Evolutionary conservation across 495 filamentous ascomycete species (phyloP).

Genomic region (Lasiosphaeria miniovina): DNA sequence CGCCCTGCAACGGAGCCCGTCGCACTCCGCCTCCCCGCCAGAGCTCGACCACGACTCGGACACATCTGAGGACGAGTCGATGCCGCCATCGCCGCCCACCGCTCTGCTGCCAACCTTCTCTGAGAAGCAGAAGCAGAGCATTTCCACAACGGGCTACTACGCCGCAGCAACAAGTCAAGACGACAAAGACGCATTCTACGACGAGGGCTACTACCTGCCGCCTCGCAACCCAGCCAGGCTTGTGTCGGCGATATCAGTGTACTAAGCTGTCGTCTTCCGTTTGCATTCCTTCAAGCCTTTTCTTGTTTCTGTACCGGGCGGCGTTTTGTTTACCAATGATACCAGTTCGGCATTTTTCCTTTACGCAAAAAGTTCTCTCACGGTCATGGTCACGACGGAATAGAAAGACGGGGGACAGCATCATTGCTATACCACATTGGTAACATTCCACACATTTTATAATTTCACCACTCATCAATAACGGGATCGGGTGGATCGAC

Average conservation of each 20-base stretch:
- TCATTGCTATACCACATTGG: neutral
- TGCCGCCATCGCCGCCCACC: constrained; percentile 81
- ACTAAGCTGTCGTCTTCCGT: constrained; percentile 26
- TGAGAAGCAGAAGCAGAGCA: constrained; percentile 55
- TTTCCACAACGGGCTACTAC: constrained; percentile 16
- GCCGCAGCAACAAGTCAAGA: constrained; percentile 20
- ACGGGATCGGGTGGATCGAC: constrained; percentile 1
- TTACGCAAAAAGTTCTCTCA: neutral
- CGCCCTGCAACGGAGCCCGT: constrained; percentile 69
- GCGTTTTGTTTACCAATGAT: constrained; percentile 14
- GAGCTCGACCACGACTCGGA: constrained; percentile 71
- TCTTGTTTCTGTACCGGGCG: constrained; percentile 15
- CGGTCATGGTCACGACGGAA: neutral
- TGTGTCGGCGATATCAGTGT: constrained; percentile 49
- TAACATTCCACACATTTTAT: constrained; percentile 1
- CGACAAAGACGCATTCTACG: constrained; percentile 54
- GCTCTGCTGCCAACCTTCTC: constrained; percentile 64
- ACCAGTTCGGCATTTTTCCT: constrained; percentile 4
- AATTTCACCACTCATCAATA: constrained; percentile 6
- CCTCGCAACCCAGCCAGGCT: constrained; percentile 42
- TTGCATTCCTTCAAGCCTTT: neutral
- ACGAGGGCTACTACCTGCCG: constrained; percentile 60
- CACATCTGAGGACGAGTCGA: constrained; percentile 64
- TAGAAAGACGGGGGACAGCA: constrained; percentile 1
- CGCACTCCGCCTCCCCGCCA: constrained; percentile 66